A percentile compares a stretch with the other conserved stretches of the same genome.
Evolutionary conservation across 1,284 basidiomycete genomes (phyloP).

Genomic region (Porogramme epimiltina): DNA sequence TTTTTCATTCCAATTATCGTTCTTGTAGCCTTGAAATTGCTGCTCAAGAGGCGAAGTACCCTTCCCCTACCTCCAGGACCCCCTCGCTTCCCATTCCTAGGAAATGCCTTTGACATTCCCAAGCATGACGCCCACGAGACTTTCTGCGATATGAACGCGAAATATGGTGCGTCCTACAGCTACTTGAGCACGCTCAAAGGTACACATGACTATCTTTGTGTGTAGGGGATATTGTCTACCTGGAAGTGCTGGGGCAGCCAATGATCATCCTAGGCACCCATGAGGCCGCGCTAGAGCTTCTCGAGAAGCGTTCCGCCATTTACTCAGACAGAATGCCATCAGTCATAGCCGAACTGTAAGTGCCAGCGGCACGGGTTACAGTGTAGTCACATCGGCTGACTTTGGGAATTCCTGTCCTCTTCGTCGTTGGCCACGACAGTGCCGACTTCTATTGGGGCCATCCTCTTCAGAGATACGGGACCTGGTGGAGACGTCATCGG

Average conservation of each 20-base stretch:
- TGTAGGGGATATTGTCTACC: constrained; percentile 15
- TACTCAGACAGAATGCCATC: constrained; percentile 11
- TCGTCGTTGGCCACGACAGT: neutral
- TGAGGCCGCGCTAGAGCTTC: constrained; percentile 17
- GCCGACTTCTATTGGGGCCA: constrained; percentile 1
- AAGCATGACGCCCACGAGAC: neutral
- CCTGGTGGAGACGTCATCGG: constrained; percentile 5
- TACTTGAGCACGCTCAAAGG: neutral
- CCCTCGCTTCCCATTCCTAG: constrained; percentile 4
- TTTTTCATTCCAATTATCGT: too few species aligned
- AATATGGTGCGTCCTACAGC: constrained; percentile 3
- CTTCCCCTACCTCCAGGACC: constrained; percentile 8
- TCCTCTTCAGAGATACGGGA: constrained; percentile 6
- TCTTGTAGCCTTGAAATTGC: too few species aligned
- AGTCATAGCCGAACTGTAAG: constrained; percentile 13
- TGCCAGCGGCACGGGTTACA: too few species aligned
- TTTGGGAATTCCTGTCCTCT: neutral
- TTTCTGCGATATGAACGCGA: neutral
- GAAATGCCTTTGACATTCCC: constrained; percentile 8
- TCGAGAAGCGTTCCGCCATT: constrained; percentile 18
- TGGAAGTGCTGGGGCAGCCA: constrained; percentile 10
- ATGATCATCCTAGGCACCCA: constrained; percentile 12
- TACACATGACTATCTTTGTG: too few species aligned
- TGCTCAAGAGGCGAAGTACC: neutral
- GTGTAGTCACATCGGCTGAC: neutral